Conservation (phyloP, 371 early-diverging fungal genomes). For the Mycotypha africana region DNA sequence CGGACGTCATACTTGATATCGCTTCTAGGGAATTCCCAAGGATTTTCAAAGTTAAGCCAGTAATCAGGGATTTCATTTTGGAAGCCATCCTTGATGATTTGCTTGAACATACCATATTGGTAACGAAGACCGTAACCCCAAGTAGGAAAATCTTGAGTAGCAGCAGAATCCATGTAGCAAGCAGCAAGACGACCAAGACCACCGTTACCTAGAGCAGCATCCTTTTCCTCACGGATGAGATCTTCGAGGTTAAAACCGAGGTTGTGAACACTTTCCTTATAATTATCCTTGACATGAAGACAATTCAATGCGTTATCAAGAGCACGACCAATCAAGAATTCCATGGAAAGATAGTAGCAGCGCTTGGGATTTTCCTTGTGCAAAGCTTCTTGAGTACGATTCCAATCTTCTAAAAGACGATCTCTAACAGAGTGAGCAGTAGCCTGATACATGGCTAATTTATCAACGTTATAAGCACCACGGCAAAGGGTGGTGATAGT, state of each 20-base stretch:
- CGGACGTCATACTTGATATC: slow-evolving; percentile 81
- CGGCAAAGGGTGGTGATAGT: slow-evolving; percentile 78
- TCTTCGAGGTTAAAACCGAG: slow-evolving; percentile 89
- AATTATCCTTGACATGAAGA: slow-evolving; percentile 68
- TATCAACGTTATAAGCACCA: slow-evolving; percentile 76
- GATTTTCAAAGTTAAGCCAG: slow-evolving; percentile 83
- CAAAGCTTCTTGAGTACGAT: slow-evolving; percentile 69
- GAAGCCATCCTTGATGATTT: slow-evolving; percentile 78
- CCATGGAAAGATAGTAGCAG: slow-evolving; percentile 91
- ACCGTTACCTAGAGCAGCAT: slow-evolving; percentile 93
- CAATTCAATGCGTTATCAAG: slow-evolving; percentile 89
- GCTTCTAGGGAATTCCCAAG: slow-evolving; percentile 90
- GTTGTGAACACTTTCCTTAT: slow-evolving; percentile 51
- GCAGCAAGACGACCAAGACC: slow-evolving; percentile 89
- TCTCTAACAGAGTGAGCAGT: slow-evolving; percentile 84
- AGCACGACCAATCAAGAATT: slow-evolving; percentile 91
- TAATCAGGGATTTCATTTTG: slow-evolving; percentile 90
- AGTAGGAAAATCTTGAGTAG: slow-evolving; percentile 82
- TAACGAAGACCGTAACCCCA: slow-evolving; percentile 88
- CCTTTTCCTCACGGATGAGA: slow-evolving; percentile 79
- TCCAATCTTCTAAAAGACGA: slow-evolving; percentile 83
- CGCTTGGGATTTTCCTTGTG: slow-evolving; percentile 70
- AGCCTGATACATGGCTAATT: slow-evolving; percentile 82
- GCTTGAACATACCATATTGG: slow-evolving; percentile 95
- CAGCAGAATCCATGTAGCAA: slow-evolving; percentile 89